These are phyloP conservation scores for Pythium biforme DNA, from an alignment of 352 stramenopile species.

Conservation along the genomic window DNA sequence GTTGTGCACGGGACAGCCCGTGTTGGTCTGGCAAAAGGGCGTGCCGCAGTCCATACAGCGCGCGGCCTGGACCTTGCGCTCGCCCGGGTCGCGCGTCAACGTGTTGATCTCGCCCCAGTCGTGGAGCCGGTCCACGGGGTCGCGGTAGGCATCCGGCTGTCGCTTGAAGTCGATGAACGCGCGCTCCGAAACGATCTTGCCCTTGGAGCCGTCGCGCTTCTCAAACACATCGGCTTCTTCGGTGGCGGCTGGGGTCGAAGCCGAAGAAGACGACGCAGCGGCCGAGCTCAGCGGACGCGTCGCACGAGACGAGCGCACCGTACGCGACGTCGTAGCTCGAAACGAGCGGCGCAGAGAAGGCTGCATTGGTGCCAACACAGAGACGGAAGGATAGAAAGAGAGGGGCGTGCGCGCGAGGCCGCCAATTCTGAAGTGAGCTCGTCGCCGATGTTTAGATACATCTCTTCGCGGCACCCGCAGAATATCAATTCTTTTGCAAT, in stretches of 20 bases:
- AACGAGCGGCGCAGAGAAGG: conserved; percentile 12
- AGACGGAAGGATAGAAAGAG: neutral
- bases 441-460: conserved; percentile 11
- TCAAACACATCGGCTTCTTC: conserved; percentile 10
- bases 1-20: conserved; percentile 97
- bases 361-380: conserved; percentile 16
- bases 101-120: conserved; percentile 98
- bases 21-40: conserved; percentile 98
- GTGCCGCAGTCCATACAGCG: conserved; percentile 99
- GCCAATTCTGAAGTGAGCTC: conserved; percentile 27
- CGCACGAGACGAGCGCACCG: neutral
- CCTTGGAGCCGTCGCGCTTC: conserved; percentile 69
- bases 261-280: neutral
- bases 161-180: conserved; percentile 85
- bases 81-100: conserved; percentile 76
- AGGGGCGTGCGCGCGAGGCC: neutral
- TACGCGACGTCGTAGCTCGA: neutral
- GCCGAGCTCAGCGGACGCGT: conserved; percentile 14
- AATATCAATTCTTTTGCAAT: conserved; percentile 27
- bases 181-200: conserved; percentile 66
- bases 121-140: conserved; percentile 90
- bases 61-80: conserved; percentile 93
- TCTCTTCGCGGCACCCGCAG: conserved; percentile 15
- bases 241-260: no score
- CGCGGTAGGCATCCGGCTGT: conserved; percentile 92